Base-by-base conservation (phyloP, 2,329 filamentous ascomycete species). In the Sclerotinia nivalis region DNA sequence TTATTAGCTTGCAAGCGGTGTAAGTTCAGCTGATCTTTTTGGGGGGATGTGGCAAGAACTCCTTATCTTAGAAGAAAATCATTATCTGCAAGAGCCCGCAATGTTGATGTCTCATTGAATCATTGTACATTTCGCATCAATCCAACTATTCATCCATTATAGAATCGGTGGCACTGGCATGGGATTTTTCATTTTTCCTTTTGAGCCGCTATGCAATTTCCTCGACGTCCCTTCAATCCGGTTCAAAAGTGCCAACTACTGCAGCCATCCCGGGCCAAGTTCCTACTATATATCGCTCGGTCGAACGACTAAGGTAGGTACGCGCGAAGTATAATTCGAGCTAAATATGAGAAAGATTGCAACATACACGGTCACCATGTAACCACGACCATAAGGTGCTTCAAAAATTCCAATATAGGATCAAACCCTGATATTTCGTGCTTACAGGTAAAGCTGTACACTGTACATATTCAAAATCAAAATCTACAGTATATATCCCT, bases 201-300 rank as follows among this genome's bases (percentile, higher is more conserved):
- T 52, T 64, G 34, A 52, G 47, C 47, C 47, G n/a, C 61, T 7
- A 28, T 37, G 34, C 47, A 64, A 64, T 64, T 64, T 64, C 31
- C 31, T 64, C 31, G 61, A 64, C n/a, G 15, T 18, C 31, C 28
- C 49, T 52, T 37, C 43, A 20, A 52, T 34, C 34, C 47, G 49
- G 25, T 31, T 43, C 31, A 40, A 7, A 52, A 47, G 31, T 43
- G 40, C 15, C 18, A 5, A 64, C 47, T 28, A 52, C 47, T 64
- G 31, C 61, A 52, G 61, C 22, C 31, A 64, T 50, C 61, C 61
- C 13, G 25, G 20, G 61, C 47, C 61, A 52, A 52, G 47, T 20
- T 20, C 34, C 12, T 56, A 22, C 37, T 40, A 2, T 40, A 9
- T 25, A 50, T 52, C 61, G 34, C 49, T 64, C n/a, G 47, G 47